Percentiles rank a stretch among this genome's conserved stretches.
phyloP scores from a whole-genome alignment of 1,284 basidiomycete species.

The Coniferiporia weirii region DNA sequence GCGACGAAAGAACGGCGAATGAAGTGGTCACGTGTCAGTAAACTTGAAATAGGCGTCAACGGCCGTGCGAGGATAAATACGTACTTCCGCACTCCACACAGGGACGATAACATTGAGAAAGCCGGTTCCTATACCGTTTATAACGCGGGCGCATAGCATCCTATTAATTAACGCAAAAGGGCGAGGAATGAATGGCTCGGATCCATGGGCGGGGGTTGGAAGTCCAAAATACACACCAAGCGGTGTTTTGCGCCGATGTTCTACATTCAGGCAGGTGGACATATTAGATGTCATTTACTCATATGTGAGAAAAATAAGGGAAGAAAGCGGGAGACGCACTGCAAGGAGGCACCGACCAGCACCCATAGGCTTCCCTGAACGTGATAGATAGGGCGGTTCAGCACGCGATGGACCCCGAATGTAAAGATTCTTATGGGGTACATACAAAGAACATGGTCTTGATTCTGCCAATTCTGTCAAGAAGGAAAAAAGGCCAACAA shows the following conservation, averaged over 20 bases:
- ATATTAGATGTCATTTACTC: too few relatives aligned
- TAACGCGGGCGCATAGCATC: constrained; percentile 47
- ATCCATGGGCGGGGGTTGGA: too few relatives aligned
- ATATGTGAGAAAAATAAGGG: not conserved
- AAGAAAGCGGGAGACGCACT: constrained; percentile 26
- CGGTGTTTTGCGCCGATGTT: constrained; percentile 40
- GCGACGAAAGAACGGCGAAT: too few relatives aligned
- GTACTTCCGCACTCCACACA: constrained; percentile 41
- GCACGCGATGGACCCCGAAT: not conserved
- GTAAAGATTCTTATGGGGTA: not conserved
- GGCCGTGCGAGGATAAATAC: not conserved
- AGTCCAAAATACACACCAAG: constrained; percentile 32
- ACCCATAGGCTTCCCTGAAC: constrained; percentile 31
- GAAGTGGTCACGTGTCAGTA: too few relatives aligned
- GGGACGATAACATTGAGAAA: constrained; percentile 49
- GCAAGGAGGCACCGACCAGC: constrained; percentile 43
- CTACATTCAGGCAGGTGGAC: not conserved
- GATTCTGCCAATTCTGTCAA: constrained; percentile 38
- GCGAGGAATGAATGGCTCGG: not conserved
- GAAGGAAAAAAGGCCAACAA: constrained; percentile 19
- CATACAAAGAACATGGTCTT: constrained; percentile 38
- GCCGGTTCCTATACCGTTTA: constrained; percentile 50
- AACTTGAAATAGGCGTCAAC: not conserved
- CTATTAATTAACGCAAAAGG: constrained; percentile 22
- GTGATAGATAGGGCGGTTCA: not conserved